Base-by-base conservation (phyloP, 768 basidiomycete genomes). In the Scleroderma citrinum region DNA sequence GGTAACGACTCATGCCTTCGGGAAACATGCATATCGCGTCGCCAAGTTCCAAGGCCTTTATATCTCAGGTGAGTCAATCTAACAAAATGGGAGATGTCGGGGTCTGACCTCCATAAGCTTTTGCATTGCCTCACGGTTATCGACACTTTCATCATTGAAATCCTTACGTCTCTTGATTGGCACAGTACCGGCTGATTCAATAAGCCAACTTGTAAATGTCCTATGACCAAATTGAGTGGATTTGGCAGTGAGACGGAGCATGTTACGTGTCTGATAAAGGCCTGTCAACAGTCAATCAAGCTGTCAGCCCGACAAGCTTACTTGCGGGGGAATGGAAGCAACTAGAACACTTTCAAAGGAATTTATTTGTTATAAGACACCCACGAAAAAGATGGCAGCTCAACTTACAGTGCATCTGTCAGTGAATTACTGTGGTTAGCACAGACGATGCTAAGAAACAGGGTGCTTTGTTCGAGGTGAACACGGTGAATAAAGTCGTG, bases 171-270 rank as follows among this genome's bases (percentile, higher is more conserved):
- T 75, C 60, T 83, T 78, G 38, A 94, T 78, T 1, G 92, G 92
- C 2, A 94, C 77, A 1, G 92, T 92, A 12, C 92, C 92, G 10
- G 87, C 86, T 16, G 83, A 82, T 63, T 92, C 89, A 44, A 94
- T 90, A 17, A 94, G 75, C 91, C 92, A 92, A 53, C 85, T 88
- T 7, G 87, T 90, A 64, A 94, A 90, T 3, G 89, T 93, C 55
- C 65, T 77, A 37, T 76, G 82, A 3, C 89, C 87, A 58, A 94
- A 94, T 56, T 87, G 85, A 0, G 91, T 89, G 35, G 88, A 78
- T 61, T 94, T 94, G 11, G 92, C 92, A 0, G 92, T 94, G 36
- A 94, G 69, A 12, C 91, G 82, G 5, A 94, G 67, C 74, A 91
- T 81, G 56, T 83, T 82, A 26, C 91, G 85, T 55, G 74, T 78